phyloP scores from a whole-genome alignment of 345 rosid species.

The Arabis alpina region DNA sequence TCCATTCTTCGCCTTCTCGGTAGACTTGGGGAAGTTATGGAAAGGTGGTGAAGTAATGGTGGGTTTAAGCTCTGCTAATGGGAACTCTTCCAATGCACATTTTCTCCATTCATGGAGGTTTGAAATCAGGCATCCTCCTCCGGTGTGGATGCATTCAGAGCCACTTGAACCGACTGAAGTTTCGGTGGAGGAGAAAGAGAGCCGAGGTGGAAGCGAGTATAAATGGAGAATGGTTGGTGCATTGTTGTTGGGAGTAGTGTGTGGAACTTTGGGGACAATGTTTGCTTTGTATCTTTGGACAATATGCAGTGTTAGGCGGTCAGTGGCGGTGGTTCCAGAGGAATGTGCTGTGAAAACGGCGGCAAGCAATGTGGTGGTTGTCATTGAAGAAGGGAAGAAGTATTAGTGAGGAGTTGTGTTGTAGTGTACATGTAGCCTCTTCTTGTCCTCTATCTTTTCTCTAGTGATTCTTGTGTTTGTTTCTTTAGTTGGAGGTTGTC shows the following conservation, averaged over 20 bases:
- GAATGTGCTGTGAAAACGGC: constrained; percentile 51
- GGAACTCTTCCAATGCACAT: constrained; percentile 61
- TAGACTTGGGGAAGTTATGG: constrained; percentile 62
- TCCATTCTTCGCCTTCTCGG: constrained; percentile 59
- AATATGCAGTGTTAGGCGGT: constrained; percentile 62
- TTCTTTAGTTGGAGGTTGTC: constrained; percentile 43
- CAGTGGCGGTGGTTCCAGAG: constrained; percentile 68
- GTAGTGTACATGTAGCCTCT: constrained; percentile 59
- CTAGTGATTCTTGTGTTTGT: constrained; percentile 8
- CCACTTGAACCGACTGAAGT: constrained; percentile 60
- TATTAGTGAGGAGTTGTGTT: constrained; percentile 35
- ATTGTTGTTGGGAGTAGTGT: constrained; percentile 59
- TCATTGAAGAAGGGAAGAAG: constrained; percentile 57
- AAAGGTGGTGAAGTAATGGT: constrained; percentile 49
- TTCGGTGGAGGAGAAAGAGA: constrained; percentile 10
- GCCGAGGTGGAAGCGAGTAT: constrained; percentile 44
- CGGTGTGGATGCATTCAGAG: constrained; percentile 73
- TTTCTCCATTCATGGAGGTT: constrained; percentile 71
- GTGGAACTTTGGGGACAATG: constrained; percentile 70
- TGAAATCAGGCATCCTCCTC: constrained; percentile 52
- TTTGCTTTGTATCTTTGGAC: constrained; percentile 63
- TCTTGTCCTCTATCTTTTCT: constrained; percentile 12
- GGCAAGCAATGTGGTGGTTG: constrained; percentile 46
- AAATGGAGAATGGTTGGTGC: constrained; percentile 57
- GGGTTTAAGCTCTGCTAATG: constrained; percentile 70